Base-by-base conservation (phyloP, 331 rosid species). In the Acacia pycnantha region DNA sequence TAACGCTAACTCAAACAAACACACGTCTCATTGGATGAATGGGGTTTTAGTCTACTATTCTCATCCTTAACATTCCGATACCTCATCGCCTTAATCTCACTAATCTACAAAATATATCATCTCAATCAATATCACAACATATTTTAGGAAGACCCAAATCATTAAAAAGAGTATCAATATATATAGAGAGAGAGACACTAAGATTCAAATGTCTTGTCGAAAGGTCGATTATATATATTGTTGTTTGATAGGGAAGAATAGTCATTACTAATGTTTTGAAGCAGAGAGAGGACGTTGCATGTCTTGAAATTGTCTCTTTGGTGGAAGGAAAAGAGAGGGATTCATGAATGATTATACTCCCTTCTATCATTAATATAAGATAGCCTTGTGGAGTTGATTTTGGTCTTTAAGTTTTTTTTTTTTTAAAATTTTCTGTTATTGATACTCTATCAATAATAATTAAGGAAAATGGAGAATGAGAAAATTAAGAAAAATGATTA, bases 381-480 rank as follows among this genome's bases (percentile, higher is more conserved):
- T 5, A 37, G 6, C 0, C 6, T 37, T 37, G 8, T 6, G 9
- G 2, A 37, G 41, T 1, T 37, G 0, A 0, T 35, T 5, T 35
- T 35, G 40, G 8, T 37, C 0, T 37, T 37, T 6, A 2, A 37
- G 6, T 0, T 0, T 6, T 37, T 37, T 37, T 37, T 1, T 37
- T n/a, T n/a, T n/a, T n/a, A n/a, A n/a, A 37, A 37, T 37, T 37
- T 37, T 6, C 2, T 2, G 0, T 1, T 37, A 37, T 6, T 37
- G 2, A 6, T 6, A 0, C 0, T 6, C 8, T 0, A 7, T 37
- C 0, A 37, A 6, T 9, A 37, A 37, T 37, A 37, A 37, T 37
- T 0, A 37, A 6, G 1, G 2, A 37, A 1, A 1, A 37, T 1
- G 1, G 1, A 1, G 2, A 6, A 37, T 37, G 41, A 37, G 1